phyloP scores from a whole-genome alignment of 495 filamentous ascomycete genomes.

The Talaromyces proteolyticus region DNA sequence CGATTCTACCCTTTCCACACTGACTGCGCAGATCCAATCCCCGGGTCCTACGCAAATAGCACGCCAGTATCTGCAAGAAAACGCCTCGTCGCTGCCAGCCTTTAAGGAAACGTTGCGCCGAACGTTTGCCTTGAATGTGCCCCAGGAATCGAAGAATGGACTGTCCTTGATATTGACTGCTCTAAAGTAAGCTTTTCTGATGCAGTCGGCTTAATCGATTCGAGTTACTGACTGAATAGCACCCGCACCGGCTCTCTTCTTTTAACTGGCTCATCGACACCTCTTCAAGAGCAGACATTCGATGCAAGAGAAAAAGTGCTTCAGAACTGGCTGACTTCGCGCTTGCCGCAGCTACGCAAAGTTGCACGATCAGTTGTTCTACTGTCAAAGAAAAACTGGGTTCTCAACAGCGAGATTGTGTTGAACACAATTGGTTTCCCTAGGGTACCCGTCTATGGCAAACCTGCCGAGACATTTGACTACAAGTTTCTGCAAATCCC shows the following conservation, averaged over 20 bases:
- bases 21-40: conserved; percentile 21
- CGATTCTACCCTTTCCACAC: conserved; percentile 20
- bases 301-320: conserved; percentile 55
- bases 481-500: conserved; percentile 49
- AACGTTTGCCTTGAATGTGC: conserved; percentile 32
- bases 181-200: conserved; percentile 40
- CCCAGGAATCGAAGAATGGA: conserved; percentile 42
- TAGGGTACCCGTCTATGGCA: conserved; percentile 53
- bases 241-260: conserved; percentile 63
- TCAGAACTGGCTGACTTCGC: conserved; percentile 50
- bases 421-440: conserved; percentile 57
- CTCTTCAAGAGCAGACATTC: conserved; percentile 57
- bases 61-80: conserved; percentile 41
- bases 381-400: conserved; percentile 53
- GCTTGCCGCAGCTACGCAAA: conserved; percentile 49
- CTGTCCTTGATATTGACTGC: conserved; percentile 45
- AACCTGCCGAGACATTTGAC: conserved; percentile 47
- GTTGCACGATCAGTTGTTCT: conserved; percentile 50
- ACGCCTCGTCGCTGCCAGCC: conserved; percentile 36
- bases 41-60: conserved; percentile 25
- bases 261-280: conserved; percentile 57
- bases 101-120: conserved; percentile 42
- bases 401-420: conserved; percentile 51
- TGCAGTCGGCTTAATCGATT: not conserved
- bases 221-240: conserved; percentile 29